phyloP scores from a whole-genome alignment of 2,329 filamentous ascomycete genomes.

The Ilyonectria mors-panacis region DNA sequence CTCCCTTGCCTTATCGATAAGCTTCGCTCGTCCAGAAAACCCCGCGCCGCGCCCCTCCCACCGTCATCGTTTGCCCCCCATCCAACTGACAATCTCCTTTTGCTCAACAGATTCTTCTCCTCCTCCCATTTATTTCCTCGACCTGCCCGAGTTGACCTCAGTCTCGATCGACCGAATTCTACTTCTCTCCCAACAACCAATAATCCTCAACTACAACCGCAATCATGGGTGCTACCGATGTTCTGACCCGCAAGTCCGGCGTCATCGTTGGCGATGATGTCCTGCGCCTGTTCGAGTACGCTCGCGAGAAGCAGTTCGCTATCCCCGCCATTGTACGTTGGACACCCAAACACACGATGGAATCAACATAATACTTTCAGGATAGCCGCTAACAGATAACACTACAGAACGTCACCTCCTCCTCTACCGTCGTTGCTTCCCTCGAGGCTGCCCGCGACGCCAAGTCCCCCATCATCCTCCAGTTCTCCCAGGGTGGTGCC shows the following conservation, averaged over 20 bases:
- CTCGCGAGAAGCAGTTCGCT: slow-evolving; percentile 88
- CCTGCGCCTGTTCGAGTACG: slow-evolving; percentile 85
- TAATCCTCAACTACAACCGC: slow-evolving; percentile 39
- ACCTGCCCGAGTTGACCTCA: slow-evolving; percentile 38
- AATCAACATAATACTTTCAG: background rate
- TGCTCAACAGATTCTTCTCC: slow-evolving; percentile 42
- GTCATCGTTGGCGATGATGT: slow-evolving; percentile 70
- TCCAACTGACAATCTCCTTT: slow-evolving; percentile 43
- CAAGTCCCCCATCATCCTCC: slow-evolving; percentile 93
- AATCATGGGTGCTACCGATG: slow-evolving; percentile 58
- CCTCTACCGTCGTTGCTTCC: slow-evolving; percentile 81
- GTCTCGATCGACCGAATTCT: slow-evolving; percentile 26
- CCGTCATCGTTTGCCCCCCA: slow-evolving; percentile 40
- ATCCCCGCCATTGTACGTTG: slow-evolving; percentile 80
- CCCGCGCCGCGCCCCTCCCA: slow-evolving; percentile 42
- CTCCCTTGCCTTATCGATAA: slow-evolving; percentile 45
- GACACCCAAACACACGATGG: background rate
- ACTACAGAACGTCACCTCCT: slow-evolving; percentile 88
- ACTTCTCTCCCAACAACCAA: slow-evolving; percentile 27
- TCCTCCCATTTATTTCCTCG: slow-evolving; percentile 28
- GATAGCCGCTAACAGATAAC: slow-evolving; percentile 13
- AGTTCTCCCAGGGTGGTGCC: slow-evolving; percentile 93
- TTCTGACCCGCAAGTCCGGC: slow-evolving; percentile 67
- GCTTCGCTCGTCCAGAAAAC: slow-evolving; percentile 41
- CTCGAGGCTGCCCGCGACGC: slow-evolving; percentile 96